phyloP scores from a whole-genome alignment of 345 rosid genomes.

The Populus deltoides region DNA sequence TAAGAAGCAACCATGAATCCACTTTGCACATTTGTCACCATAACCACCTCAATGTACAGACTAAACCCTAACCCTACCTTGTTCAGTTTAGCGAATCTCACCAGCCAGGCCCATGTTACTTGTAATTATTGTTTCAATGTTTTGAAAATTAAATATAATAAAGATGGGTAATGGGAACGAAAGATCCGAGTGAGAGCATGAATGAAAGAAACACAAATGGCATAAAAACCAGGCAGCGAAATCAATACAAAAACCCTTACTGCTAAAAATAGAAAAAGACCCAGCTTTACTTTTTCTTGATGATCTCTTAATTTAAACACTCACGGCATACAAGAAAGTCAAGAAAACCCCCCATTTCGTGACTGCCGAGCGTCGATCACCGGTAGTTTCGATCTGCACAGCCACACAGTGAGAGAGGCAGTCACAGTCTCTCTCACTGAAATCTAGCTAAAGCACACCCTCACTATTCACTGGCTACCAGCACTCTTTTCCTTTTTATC shows the following conservation, averaged over 20 bases:
- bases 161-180: slow-evolving; percentile 14
- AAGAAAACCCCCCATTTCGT: slow-evolving; percentile 43
- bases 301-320: background rate
- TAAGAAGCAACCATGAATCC: slow-evolving; percentile 31
- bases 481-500: slow-evolving; percentile 1
- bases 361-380: slow-evolving; percentile 80
- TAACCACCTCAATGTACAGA: background rate
- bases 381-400: slow-evolving; percentile 57
- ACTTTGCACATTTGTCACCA: slow-evolving; percentile 37
- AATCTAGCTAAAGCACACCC: slow-evolving; percentile 20
- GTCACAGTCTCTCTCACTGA: slow-evolving; percentile 32
- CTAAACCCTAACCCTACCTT: slow-evolving; percentile 34
- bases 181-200: slow-evolving; percentile 29
- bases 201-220: slow-evolving; percentile 68
- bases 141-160: background rate
- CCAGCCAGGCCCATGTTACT: slow-evolving; percentile 3
- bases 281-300: slow-evolving; percentile 20
- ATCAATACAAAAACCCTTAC: slow-evolving; percentile 25
- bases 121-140: background rate
- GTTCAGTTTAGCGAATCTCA: background rate
- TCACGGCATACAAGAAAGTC: slow-evolving; percentile 20
- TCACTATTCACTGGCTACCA: slow-evolving; percentile 13
- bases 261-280: slow-evolving; percentile 47
- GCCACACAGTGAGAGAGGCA: slow-evolving; percentile 18
- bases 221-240: slow-evolving; percentile 23